These are phyloP conservation scores for Simplicillium sp. DNA, from an alignment of 2,329 filamentous ascomycete species.

Conservation along the genomic window DNA sequence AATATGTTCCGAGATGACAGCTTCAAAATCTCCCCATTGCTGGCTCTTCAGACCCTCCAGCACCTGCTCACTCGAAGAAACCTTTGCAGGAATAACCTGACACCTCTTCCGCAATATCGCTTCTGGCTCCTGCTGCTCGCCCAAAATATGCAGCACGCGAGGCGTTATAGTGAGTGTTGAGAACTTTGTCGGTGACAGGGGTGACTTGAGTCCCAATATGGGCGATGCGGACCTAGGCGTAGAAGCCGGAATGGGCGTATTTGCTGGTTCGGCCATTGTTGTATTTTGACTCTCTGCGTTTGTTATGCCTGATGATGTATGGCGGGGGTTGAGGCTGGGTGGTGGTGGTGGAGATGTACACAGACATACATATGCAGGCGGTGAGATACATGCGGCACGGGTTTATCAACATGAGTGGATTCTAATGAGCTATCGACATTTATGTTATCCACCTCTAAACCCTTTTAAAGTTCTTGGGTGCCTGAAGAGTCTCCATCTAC, in stretches of 20 bases:
- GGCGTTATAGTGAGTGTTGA: conserved; percentile 19
- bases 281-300: background rate
- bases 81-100: conserved; percentile 36
- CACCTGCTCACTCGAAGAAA: conserved; percentile 41
- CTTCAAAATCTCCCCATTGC: conserved; percentile 42
- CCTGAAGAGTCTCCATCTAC: background rate
- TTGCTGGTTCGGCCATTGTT: conserved; percentile 36
- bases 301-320: background rate
- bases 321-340: background rate
- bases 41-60: conserved; percentile 36
- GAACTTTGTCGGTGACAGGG: conserved; percentile 15
- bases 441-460: no score
- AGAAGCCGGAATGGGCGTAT: conserved; percentile 34
- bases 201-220: conserved; percentile 14
- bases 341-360: no score
- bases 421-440: no score
- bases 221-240: conserved; percentile 35
- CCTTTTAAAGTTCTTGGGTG: no score
- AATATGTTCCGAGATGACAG: background rate
- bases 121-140: conserved; percentile 47
- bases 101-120: conserved; percentile 31
- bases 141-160: conserved; percentile 63
- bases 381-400: no score
- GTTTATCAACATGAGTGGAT: no score
- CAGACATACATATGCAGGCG: no score